Percentiles rank a stretch among this genome's conserved stretches.
Evolutionary conservation across 176 grass and related monocot genomes (phyloP).

Genomic region (Alloteropsis semialata): DNA sequence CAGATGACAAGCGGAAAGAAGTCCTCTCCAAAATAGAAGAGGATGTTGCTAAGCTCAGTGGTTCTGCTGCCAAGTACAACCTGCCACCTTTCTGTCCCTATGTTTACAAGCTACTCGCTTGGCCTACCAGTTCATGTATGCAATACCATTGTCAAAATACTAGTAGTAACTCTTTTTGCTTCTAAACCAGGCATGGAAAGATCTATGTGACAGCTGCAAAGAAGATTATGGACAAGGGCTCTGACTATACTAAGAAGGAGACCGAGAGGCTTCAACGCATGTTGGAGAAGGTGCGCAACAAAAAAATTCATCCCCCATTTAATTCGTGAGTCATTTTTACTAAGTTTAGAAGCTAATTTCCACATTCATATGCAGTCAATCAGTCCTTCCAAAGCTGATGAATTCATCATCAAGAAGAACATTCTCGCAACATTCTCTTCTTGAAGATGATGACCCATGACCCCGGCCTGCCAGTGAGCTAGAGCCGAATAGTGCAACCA

Average conservation of each 20-base stretch:
- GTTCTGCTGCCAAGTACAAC: constrained; percentile 75
- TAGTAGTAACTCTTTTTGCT: neutral
- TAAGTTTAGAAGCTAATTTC: constrained; percentile 13
- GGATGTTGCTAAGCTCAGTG: constrained; percentile 85
- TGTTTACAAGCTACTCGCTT: neutral
- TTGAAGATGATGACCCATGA: constrained; percentile 33
- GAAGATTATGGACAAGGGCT: constrained; percentile 67
- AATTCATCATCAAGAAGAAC: constrained; percentile 97
- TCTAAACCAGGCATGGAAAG: constrained; percentile 69
- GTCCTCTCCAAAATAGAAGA: constrained; percentile 78
- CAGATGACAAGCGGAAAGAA: constrained; percentile 61
- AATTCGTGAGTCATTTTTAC: constrained; percentile 4
- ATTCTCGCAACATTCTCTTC: constrained; percentile 75
- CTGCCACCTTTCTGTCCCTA: neutral
- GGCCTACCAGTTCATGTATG: neutral
- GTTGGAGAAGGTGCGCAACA: constrained; percentile 66
- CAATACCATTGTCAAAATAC: neutral
- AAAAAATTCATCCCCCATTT: neutral
- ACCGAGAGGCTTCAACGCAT: constrained; percentile 80
- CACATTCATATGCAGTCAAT: constrained; percentile 54
- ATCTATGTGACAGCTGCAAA: constrained; percentile 79
- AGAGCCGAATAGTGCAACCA: neutral
- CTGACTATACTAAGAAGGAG: constrained; percentile 81
- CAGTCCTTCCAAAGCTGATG: constrained; percentile 78
- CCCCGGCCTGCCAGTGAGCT: neutral